A percentile compares a stretch with the other conserved stretches of the same genome.
Evolutionary conservation across 192 early-diverging fungal species (phyloP).

Genomic region (Backusella morwellensis): DNA sequence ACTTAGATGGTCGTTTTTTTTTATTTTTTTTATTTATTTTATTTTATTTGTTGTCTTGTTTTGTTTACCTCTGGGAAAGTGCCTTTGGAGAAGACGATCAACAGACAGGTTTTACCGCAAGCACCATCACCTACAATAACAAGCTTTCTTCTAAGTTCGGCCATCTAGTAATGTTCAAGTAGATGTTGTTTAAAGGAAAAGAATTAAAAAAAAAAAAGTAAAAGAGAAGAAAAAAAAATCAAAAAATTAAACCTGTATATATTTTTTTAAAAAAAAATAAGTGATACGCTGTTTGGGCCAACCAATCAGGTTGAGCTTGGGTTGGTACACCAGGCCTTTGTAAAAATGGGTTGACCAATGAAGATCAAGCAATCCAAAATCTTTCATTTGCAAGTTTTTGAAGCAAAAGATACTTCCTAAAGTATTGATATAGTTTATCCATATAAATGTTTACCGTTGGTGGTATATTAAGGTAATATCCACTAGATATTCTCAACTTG

Average conservation of each 20-base stretch:
- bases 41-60: too few relatives aligned
- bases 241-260: neutral
- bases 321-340: neutral
- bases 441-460: too few relatives aligned
- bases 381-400: too few relatives aligned
- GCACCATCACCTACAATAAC: slow-evolving; percentile 94
- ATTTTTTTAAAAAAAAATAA: neutral
- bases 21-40: slow-evolving; percentile 85
- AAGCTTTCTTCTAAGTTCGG: slow-evolving; percentile 79
- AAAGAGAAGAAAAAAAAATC: neutral
- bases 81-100: slow-evolving; percentile 83
- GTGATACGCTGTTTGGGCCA: neutral
- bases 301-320: neutral
- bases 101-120: slow-evolving; percentile 88
- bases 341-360: neutral
- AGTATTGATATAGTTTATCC: too few relatives aligned
- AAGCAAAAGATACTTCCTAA: too few relatives aligned
- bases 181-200: slow-evolving; percentile 27
- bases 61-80: slow-evolving; percentile 84
- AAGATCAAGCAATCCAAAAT: neutral
- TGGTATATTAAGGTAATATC: too few relatives aligned
- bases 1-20: slow-evolving; percentile 83
- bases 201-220: neutral
- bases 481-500: too few relatives aligned
- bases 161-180: slow-evolving; percentile 70